phyloP scores from a whole-genome alignment of 441 rosid species.

The Hura crepitans region DNA sequence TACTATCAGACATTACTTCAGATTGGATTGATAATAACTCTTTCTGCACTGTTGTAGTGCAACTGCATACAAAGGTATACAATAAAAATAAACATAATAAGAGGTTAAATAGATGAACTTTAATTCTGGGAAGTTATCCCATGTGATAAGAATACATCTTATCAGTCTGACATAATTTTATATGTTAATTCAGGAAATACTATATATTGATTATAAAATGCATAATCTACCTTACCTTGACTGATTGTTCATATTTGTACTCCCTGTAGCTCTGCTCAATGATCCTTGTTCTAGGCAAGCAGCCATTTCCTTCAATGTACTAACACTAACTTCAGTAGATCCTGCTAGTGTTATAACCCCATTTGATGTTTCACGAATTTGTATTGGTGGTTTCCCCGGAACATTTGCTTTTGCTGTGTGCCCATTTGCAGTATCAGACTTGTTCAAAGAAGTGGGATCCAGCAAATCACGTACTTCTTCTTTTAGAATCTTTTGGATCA shows the following conservation, averaged over 20 bases:
- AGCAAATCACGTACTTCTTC: conserved; percentile 96
- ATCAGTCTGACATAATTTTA: neutral
- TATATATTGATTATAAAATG: neutral
- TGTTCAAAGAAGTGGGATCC: conserved; percentile 56
- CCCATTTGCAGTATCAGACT: conserved; percentile 56
- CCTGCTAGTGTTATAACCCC: conserved; percentile 98
- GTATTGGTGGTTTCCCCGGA: conserved; percentile 90
- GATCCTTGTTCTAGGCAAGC: conserved; percentile 96
- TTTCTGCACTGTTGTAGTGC: neutral
- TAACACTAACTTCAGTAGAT: conserved; percentile 82
- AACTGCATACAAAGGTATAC: neutral
- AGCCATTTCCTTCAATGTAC: conserved; percentile 80
- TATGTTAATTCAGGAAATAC: neutral
- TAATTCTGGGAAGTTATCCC: neutral
- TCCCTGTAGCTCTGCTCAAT: conserved; percentile 85
- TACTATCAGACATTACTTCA: no score
- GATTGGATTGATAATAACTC: neutral
- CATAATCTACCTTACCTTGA: conserved; percentile 80
- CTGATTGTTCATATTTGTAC: conserved; percentile 97
- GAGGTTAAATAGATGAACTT: neutral
- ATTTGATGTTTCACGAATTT: conserved; percentile 90
- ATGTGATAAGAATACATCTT: neutral
- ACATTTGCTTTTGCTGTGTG: conserved; percentile 52
- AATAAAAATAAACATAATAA: neutral
- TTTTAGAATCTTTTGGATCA: conserved; percentile 70